phyloP scores from a whole-genome alignment of 441 rosid genomes.

The Isatis lusitanica region DNA sequence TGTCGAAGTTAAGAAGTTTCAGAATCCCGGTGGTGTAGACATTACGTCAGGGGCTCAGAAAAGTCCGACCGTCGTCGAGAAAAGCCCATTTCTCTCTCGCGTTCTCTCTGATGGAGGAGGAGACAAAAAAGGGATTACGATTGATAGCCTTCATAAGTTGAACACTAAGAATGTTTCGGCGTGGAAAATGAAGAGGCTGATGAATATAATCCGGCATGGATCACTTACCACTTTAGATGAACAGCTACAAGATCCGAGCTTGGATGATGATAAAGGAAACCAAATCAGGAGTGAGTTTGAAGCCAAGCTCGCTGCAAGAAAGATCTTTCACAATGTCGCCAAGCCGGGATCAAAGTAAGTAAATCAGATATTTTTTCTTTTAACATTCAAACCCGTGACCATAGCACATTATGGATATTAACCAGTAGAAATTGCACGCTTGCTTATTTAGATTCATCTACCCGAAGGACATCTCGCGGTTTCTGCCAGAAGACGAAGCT shows the following conservation, averaged over 20 bases:
- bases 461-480: conserved; percentile 49
- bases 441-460: conserved; percentile 29
- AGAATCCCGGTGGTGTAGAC: conserved; percentile 51
- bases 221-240: conserved; percentile 56
- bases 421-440: not conserved
- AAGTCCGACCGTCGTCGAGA: conserved; percentile 47
- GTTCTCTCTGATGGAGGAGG: conserved; percentile 40
- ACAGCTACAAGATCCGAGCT: conserved; percentile 47
- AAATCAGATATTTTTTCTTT: not conserved
- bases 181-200: conserved; percentile 69
- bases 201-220: conserved; percentile 53
- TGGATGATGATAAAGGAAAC: conserved; percentile 52
- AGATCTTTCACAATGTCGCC: conserved; percentile 56
- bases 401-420: not conserved
- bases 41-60: conserved; percentile 46
- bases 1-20: conserved; percentile 53
- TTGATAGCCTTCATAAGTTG: conserved; percentile 55
- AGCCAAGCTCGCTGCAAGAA: conserved; percentile 67
- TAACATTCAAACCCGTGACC: not conserved
- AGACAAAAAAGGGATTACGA: conserved; percentile 46
- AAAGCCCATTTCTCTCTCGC: conserved; percentile 42
- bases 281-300: conserved; percentile 56
- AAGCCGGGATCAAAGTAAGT: conserved; percentile 56
- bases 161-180: conserved; percentile 64
- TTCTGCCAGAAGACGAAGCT: conserved; percentile 56